These are phyloP conservation scores for Linaria vulgaris DNA, from an alignment of 257 asterid species.

Conservation along the genomic window DNA sequence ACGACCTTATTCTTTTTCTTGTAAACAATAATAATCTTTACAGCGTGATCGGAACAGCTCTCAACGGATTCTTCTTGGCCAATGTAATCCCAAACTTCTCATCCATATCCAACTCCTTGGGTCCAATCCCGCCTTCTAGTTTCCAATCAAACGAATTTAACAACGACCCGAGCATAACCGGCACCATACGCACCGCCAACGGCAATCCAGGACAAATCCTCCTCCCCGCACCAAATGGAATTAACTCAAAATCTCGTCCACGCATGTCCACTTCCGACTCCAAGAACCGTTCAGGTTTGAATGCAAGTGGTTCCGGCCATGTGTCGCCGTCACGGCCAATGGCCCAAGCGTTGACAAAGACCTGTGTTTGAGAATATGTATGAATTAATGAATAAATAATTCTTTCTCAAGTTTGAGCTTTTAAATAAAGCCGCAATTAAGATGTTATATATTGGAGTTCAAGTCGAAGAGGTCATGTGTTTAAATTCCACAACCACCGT, in stretches of 20 bases:
- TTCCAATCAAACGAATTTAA: conserved; percentile 67
- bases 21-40: background rate
- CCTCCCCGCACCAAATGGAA: conserved; percentile 78
- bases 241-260: conserved; percentile 64
- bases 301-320: conserved; percentile 56
- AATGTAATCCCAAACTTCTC: conserved; percentile 69
- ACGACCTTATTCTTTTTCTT: background rate
- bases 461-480: too few species aligned
- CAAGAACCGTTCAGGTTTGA: conserved; percentile 66
- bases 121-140: conserved; percentile 38
- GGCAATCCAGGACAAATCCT: conserved; percentile 78
- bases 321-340: conserved; percentile 55
- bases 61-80: conserved; percentile 50
- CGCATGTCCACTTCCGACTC: conserved; percentile 45
- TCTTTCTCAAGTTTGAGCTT: too few species aligned
- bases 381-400: too few species aligned
- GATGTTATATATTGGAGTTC: too few species aligned
- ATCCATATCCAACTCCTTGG: conserved; percentile 48
- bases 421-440: too few species aligned
- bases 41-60: conserved; percentile 47
- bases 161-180: conserved; percentile 60
- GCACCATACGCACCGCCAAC: conserved; percentile 49
- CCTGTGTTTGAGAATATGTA: too few species aligned
- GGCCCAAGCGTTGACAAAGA: conserved; percentile 61
- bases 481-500: too few species aligned